A percentile compares a stretch with the other conserved stretches of the same genome.
phyloP scores from a whole-genome alignment of 805 yeast genomes.

The Kodamaea jinghongensis region DNA sequence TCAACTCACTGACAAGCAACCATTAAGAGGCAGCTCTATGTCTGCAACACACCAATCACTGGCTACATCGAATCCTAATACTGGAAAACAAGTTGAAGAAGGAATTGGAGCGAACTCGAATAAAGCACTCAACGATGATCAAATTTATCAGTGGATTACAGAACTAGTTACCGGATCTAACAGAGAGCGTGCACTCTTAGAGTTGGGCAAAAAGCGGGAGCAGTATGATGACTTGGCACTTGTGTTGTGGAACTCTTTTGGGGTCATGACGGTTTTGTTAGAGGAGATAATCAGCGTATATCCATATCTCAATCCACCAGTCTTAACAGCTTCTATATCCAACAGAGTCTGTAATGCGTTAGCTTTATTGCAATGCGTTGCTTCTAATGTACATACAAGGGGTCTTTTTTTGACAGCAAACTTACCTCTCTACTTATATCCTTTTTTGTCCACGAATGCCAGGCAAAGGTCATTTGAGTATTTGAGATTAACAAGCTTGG shows the following conservation, averaged over 20 bases:
- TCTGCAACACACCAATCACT: too few species aligned
- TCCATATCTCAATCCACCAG: constrained; percentile 85
- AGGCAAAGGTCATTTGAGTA: constrained; percentile 93
- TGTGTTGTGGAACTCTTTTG: constrained; percentile 93
- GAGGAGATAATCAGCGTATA: constrained; percentile 90
- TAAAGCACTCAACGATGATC: constrained; percentile 56
- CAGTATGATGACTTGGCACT: constrained; percentile 91
- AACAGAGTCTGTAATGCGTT: constrained; percentile 94
- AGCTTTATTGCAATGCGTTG: constrained; percentile 93
- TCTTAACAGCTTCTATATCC: constrained; percentile 77
- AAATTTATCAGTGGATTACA: constrained; percentile 84
- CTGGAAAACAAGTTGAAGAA: too few species aligned
- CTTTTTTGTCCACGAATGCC: constrained; percentile 88
- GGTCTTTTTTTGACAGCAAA: constrained; percentile 83
- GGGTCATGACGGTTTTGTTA: constrained; percentile 88
- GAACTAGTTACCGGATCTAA: constrained; percentile 88
- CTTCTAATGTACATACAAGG: constrained; percentile 90
- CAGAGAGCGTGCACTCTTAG: constrained; percentile 88
- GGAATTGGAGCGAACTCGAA: constrained; percentile 5
- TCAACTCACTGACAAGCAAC: constrained; percentile 5
- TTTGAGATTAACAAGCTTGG: constrained; percentile 85
- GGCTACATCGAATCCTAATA: too few species aligned
- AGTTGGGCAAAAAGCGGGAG: constrained; percentile 90
- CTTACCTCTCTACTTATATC: constrained; percentile 87
- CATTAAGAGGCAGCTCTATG: neutral